Percentiles rank a stretch among this genome's conserved stretches.
These are phyloP conservation scores for Trichoderma semiorbis DNA, from an alignment of 2,329 filamentous ascomycete species.

Conservation along the genomic window DNA sequence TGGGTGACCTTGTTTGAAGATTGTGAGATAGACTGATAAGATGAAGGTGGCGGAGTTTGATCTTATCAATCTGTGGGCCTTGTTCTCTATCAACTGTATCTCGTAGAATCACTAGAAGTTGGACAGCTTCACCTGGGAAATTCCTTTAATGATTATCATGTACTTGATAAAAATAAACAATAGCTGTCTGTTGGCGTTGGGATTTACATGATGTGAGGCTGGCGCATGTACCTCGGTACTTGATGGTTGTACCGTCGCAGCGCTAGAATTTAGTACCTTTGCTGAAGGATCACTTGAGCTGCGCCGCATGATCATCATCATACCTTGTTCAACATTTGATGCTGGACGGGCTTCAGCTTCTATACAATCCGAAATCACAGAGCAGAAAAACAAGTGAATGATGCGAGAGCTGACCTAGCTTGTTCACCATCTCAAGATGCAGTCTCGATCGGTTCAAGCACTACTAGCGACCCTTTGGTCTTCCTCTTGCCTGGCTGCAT, in stretches of 20 bases:
- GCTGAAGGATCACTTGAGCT: not conserved
- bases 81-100: not conserved
- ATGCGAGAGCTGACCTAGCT: not conserved
- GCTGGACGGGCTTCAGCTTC: not conserved
- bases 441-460: not conserved
- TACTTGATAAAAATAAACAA: not conserved
- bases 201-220: not conserved
- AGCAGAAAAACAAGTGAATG: not conserved
- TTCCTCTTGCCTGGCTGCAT: not conserved
- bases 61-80: constrained; percentile 1
- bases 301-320: not conserved
- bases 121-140: not conserved
- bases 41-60: not conserved
- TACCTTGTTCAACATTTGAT: not conserved
- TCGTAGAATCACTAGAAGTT: too few relatives aligned
- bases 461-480: constrained; percentile 2
- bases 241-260: not conserved
- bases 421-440: not conserved
- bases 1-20: not conserved
- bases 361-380: not conserved
- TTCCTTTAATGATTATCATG: not conserved
- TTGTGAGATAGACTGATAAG: not conserved
- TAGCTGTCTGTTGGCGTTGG: not conserved
- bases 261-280: not conserved
- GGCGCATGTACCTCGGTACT: not conserved